Evolutionary conservation across 352 stramenopile species (phyloP), one percentile per base, ranked within the genome.

Genomic region (Salisapilia sapeloensis): DNA sequence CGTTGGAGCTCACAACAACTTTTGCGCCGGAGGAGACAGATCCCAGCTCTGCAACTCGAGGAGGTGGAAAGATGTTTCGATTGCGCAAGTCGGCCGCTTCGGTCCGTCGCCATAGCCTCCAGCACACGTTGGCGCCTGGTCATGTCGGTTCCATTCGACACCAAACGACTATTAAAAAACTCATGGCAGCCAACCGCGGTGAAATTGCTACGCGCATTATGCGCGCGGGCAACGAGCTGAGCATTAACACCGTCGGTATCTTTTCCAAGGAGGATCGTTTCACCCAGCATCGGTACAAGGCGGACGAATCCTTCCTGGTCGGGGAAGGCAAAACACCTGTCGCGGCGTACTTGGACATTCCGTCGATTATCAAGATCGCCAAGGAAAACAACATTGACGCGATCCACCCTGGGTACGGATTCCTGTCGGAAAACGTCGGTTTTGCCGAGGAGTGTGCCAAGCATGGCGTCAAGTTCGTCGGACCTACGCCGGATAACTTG

Each of bases 141-240:
- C n/a, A n/a, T n/a, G n/a, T n/a, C n/a, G n/a, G n/a, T n/a, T n/a
- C n/a, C n/a, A n/a, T n/a, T n/a, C n/a, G n/a, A n/a, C n/a, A n/a
- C n/a, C n/a, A n/a, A n/a, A 47, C 24, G 24, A 74, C 56, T 24
- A 86, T 98, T 60, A 90, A 89, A 35, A 98, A 98, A 53, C 52
- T 99, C 29, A 78, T 99, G 72, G 90, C 90, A 6, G 93, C 93
- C 21, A 99, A 99, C 69, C 86, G 95, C 20, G 95, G 94, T 21
- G 95, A 99, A 58, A 98, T 99, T 59, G 93, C 93, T 7, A 94
- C 91, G 25, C 78, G 94, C 14, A 96, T 99, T 46, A 95, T 95
- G 64, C 77, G 94, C 32, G 89, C 92, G 1, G 71, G 66, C 4
- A 93, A 92, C 35, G 92, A 98, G 53, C 65, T 98, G 24, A 87